A percentile compares a stretch with the other conserved stretches of the same genome.
These are phyloP conservation scores for Fusarium transvaalense DNA, from an alignment of 2,329 filamentous ascomycete species.

Conservation along the genomic window DNA sequence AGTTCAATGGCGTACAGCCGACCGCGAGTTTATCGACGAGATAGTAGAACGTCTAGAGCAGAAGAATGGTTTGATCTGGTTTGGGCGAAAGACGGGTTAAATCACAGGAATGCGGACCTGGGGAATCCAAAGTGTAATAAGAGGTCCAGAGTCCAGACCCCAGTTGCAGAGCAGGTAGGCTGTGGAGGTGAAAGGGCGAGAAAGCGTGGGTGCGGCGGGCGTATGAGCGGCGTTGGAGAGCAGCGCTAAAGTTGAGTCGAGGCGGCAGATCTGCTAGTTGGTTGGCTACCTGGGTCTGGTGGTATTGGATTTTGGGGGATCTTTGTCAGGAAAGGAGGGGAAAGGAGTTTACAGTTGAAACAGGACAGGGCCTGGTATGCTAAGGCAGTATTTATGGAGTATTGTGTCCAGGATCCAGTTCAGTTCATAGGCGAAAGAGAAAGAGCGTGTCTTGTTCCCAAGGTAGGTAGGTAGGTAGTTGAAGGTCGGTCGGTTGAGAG, in stretches of 20 bases:
- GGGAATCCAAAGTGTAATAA: conserved; percentile 45
- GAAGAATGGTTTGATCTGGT: conserved; percentile 13
- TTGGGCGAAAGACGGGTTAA: conserved; percentile 35
- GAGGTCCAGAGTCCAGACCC: conserved; percentile 43
- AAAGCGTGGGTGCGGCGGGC: conserved; percentile 32
- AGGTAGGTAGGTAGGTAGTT: too few relatives aligned
- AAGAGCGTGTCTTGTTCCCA: conserved; percentile 6
- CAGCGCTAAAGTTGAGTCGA: conserved; percentile 42
- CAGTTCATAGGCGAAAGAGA: conserved; percentile 3
- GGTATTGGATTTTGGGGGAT: conserved; percentile 37
- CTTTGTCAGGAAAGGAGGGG: conserved; percentile 33
- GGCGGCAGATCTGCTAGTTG: conserved; percentile 41
- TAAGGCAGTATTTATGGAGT: conserved; percentile 30
- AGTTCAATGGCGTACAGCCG: conserved; percentile 45
- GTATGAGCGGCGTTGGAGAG: conserved; percentile 39
- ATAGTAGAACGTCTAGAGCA: conserved; percentile 23
- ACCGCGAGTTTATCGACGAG: conserved; percentile 41
- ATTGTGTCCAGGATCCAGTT: conserved; percentile 12
- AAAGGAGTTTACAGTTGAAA: conserved; percentile 35
- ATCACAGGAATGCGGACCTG: conserved; percentile 44
- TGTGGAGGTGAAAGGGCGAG: conserved; percentile 32
- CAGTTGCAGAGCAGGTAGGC: conserved; percentile 32
- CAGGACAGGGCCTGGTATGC: conserved; percentile 31
- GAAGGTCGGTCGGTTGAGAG: not conserved
- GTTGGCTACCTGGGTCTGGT: conserved; percentile 36